Evolutionary conservation across 2,329 filamentous ascomycete genomes (phyloP), one percentile per base, ranked within the genome.

Genomic region (Trichoderma atrobrunneum): DNA sequence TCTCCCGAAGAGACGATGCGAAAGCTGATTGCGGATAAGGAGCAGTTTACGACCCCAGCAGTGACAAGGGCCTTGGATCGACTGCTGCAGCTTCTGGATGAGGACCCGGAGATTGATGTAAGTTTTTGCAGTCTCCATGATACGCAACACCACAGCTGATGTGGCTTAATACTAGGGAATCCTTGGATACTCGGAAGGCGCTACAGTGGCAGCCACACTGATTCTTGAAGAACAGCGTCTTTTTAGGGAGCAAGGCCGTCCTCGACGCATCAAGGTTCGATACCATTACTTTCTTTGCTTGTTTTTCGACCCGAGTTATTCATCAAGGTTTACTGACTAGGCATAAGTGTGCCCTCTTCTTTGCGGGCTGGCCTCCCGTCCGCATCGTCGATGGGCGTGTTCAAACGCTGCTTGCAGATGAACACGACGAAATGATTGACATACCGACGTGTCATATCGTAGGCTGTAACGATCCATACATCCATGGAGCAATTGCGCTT

Each of bases 101-200:
- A 84, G 43, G 79, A 80, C 43, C 76, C 78, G 1, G 78, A 80
- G 56, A 80, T 80, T 67, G 77, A 78, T 34, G 78, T 78, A 69
- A 51, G 77, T 32, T 26, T 21, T 11, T 16, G 1, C 7, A n/a
- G 3, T n/a, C 7, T 34, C 11, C 5, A 21, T 28, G 43, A 8
- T 56, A 21, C 10, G 11, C 5, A 10, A 7, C 1, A 34, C 18
- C 3, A 67, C 7, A 16, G 12, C 21, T 62, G 21, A 70, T 30
- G 14, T 10, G 18, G 24, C 14, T 32, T 21, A 18, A 26, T 16
- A 24, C 18, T 11, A 79, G 76, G 88, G 86, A 3, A 85, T 90
- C 60, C 82, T 90, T 21, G 88, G 88, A 1, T 90, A 90, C 75
- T 89, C 87, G 0, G 88, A 90, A 76, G 88, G 88, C 3, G 87